phyloP scores from a whole-genome alignment of 2,329 filamentous ascomycete species.

The Diplodia mutila region DNA sequence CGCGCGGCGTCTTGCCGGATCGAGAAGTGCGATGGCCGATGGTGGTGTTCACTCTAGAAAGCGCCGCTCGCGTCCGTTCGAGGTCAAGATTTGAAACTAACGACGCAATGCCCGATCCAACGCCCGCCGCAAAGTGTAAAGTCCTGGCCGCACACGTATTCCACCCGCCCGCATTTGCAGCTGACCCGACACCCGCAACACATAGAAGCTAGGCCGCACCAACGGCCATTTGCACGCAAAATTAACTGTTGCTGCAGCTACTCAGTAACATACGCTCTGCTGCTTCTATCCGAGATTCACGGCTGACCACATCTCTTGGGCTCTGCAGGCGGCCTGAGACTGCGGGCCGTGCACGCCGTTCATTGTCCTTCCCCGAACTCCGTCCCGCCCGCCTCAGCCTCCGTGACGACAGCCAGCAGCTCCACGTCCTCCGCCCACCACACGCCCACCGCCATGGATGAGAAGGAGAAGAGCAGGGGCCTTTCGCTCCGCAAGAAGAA shows the following conservation, averaged over 20 bases:
- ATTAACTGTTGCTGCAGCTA: background rate
- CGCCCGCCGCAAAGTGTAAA: slow-evolving; percentile 16
- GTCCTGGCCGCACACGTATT: slow-evolving; percentile 11
- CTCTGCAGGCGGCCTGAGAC: background rate
- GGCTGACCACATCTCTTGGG: background rate
- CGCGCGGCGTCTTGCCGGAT: slow-evolving; percentile 18
- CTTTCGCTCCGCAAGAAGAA: slow-evolving; percentile 68
- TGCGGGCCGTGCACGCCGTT: slow-evolving; percentile 6
- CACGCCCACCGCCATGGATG: slow-evolving; percentile 27
- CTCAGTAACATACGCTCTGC: too few relatives aligned
- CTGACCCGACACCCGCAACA: background rate
- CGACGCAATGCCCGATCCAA: slow-evolving; percentile 13
- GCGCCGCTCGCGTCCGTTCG: slow-evolving; percentile 6
- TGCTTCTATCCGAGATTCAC: background rate
- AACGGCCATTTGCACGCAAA: too few relatives aligned
- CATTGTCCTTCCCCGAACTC: slow-evolving; percentile 23
- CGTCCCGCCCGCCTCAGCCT: slow-evolving; percentile 22
- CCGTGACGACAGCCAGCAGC: slow-evolving; percentile 7
- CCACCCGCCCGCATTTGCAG: background rate
- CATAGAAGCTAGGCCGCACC: background rate
- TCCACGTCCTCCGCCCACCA: background rate
- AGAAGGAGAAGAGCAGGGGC: slow-evolving; percentile 54
- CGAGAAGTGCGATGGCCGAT: slow-evolving; percentile 6
- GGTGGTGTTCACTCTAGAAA: slow-evolving; percentile 11
- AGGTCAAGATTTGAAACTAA: slow-evolving; percentile 22